These are phyloP conservation scores for Mercurialis annua DNA, from an alignment of 345 rosid genomes.

Conservation along the genomic window DNA sequence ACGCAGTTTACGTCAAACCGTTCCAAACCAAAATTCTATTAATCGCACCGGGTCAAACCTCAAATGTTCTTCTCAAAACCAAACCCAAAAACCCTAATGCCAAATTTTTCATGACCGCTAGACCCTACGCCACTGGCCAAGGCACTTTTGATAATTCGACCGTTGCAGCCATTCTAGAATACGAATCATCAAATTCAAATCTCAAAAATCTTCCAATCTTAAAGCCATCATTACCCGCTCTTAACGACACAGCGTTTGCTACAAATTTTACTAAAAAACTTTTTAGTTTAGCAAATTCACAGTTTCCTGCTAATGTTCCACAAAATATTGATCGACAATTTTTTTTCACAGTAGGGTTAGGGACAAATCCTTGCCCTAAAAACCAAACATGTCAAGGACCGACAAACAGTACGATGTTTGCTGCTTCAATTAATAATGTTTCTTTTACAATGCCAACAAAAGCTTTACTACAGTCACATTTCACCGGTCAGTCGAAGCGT, in stretches of 20 bases:
- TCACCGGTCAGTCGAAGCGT: constrained; percentile 18
- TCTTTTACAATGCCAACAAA: constrained; percentile 27
- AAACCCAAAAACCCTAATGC: constrained; percentile 22
- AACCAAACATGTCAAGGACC: constrained; percentile 30
- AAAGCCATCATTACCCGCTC: constrained; percentile 17
- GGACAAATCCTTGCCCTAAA: constrained; percentile 22
- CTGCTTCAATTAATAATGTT: constrained; percentile 25
- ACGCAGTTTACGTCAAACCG: constrained; percentile 26
- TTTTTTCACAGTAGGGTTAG: constrained; percentile 26
- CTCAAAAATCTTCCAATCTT: constrained; percentile 1
- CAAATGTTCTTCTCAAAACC: constrained; percentile 24
- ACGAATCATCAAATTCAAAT: neutral
- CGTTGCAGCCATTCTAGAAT: constrained; percentile 24
- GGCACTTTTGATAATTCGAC: constrained; percentile 32
- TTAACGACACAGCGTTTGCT: constrained; percentile 23
- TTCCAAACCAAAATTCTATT: constrained; percentile 15
- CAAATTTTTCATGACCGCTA: constrained; percentile 25
- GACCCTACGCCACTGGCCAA: constrained; percentile 23
- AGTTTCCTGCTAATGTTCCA: constrained; percentile 30
- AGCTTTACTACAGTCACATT: constrained; percentile 23
- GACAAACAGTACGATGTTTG: constrained; percentile 22
- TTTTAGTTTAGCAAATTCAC: constrained; percentile 16
- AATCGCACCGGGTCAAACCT: constrained; percentile 26
- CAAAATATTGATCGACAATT: constrained; percentile 14
- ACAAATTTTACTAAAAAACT: constrained; percentile 16